Base-by-base conservation (phyloP, 495 filamentous ascomycete species). In the Jackrogersella multiformis region DNA sequence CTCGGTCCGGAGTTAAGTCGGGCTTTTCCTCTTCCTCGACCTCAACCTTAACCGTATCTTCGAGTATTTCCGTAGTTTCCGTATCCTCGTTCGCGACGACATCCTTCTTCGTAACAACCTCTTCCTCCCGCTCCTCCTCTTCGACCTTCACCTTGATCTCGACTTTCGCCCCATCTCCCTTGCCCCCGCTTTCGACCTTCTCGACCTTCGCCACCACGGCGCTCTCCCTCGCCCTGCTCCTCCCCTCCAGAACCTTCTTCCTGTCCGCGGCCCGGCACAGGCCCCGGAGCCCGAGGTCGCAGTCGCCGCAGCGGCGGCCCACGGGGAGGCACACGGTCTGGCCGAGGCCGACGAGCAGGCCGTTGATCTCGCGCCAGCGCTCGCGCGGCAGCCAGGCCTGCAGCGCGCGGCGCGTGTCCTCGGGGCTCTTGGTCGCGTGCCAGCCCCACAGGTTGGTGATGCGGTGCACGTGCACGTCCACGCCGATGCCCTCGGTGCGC, bases 371-470 rank as follows among this genome's bases (percentile, higher is more conserved):
- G 77, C 93, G 92, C 94, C 95, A 97, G 72, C 86, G 87, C 20
- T 97, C 93, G 63, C 78, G 82, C 6, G 94, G 94, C 63, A 97
- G 78, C 93, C 94, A 98, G 0, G 81, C 80, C 82, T 98, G 85
- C 61, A 99, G 76, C 32, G 88, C 86, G 36, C 79, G 72, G 32
- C 95, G 84, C 24, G 95, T 97, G 69, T 93, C 92, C 79, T 97
- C 94, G 0, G 94, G 94, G 6, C 78, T 90, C 67, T 88, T 91
- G 0, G 92, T 93, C 61, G 67, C 42, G 74, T 94, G 82, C 95
- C 95, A 99, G 6, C 91, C 90, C 95, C 94, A 98, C 23, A 97
- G 80, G 80, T 99, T 99, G 42, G 93, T 93, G 71, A 99, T 97
- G 26, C 95, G 88, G 76, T 98, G 86, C 9, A 89, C 87, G 68